These are phyloP conservation scores for Escallonia rubra DNA, from an alignment of 129 eudicot species.

Conservation along the genomic window DNA sequence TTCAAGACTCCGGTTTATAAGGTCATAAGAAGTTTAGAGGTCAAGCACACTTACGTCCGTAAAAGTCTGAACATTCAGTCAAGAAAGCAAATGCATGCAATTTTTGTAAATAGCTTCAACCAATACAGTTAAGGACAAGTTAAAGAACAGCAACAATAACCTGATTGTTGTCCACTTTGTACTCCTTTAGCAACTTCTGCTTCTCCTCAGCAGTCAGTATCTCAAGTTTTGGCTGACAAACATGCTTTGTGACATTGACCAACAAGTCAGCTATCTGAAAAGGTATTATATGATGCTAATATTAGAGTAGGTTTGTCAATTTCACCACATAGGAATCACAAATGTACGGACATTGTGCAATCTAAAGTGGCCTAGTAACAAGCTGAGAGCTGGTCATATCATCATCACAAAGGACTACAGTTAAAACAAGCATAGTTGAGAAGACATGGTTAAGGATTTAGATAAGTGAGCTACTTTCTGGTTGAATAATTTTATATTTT, in stretches of 20 bases:
- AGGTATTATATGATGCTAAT: neutral
- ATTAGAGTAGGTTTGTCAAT: no score
- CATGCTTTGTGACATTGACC: constrained; percentile 60
- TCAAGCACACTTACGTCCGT: neutral
- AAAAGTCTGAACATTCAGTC: neutral
- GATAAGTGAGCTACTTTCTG: no score
- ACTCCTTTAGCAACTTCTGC: constrained; percentile 39
- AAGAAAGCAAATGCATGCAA: no score
- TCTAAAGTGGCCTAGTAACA: no score
- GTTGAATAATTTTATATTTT: no score
- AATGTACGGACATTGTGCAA: neutral
- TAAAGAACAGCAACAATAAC: constrained; percentile 3
- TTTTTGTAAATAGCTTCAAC: neutral
- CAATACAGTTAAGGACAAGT: neutral
- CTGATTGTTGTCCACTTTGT: constrained; percentile 43
- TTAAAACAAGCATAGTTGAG: no score
- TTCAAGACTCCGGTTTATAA: no score
- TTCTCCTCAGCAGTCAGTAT: constrained; percentile 46
- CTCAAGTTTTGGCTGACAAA: constrained; percentile 45
- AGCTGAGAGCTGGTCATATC: no score
- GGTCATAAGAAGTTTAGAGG: neutral
- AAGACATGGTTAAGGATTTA: no score
- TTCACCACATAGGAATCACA: neutral
- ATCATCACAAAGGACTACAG: no score
- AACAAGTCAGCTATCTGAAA: constrained; percentile 59